Evolutionary conservation across 208 protist genomes (phyloP).

Genomic region (Borovskyia barvae): DNA sequence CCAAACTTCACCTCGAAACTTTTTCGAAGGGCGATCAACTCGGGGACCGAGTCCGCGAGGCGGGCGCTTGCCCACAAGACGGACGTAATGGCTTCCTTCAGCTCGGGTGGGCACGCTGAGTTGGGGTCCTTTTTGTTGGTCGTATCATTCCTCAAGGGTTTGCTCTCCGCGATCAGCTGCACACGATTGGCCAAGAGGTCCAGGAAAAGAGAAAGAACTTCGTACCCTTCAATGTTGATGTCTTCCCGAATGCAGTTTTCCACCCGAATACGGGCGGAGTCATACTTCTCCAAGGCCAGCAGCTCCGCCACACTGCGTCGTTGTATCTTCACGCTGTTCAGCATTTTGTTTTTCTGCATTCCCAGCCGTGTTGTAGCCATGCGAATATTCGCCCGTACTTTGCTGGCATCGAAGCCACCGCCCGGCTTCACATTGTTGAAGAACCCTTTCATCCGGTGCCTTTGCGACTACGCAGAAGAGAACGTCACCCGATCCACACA

Average conservation of each 20-base stretch:
- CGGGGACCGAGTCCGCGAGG: conserved; percentile 62
- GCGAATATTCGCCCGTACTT: conserved; percentile 73
- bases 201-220: conserved; percentile 84
- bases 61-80: conserved; percentile 81
- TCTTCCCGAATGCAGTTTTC: conserved; percentile 88
- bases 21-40: conserved; percentile 73
- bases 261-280: conserved; percentile 86
- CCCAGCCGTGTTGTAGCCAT: conserved; percentile 84
- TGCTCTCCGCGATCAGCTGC: conserved; percentile 77
- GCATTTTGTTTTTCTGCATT: conserved; percentile 89
- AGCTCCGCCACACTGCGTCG: conserved; percentile 79
- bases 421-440: conserved; percentile 34
- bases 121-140: conserved; percentile 47
- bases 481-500: no score
- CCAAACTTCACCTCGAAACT: conserved; percentile 85
- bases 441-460: conserved; percentile 47
- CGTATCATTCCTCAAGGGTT: conserved; percentile 34
- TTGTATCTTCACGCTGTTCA: conserved; percentile 89
- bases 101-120: conserved; percentile 73
- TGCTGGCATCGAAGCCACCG: conserved; percentile 58
- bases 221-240: conserved; percentile 83
- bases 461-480: no score
- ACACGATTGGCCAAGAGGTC: conserved; percentile 81
- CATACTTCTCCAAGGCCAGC: conserved; percentile 87
- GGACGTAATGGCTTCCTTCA: conserved; percentile 90